Evolutionary conservation across 192 early-diverging fungal genomes (phyloP).

Genomic region (Backusella tarrabulga): DNA sequence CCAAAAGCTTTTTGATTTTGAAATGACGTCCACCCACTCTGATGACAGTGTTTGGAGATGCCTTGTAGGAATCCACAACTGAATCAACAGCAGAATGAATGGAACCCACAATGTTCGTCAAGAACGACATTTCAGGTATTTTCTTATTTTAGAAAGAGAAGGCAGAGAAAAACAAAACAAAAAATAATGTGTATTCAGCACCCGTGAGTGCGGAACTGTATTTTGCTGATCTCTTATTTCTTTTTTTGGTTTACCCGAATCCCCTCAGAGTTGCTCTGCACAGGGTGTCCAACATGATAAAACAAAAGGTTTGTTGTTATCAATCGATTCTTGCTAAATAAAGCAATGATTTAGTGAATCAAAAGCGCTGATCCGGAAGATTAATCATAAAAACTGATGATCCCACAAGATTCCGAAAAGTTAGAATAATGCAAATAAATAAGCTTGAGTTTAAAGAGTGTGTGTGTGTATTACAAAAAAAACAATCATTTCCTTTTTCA

Average conservation of each 20-base stretch:
- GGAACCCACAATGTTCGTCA: conserved; percentile 1
- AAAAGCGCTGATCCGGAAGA: neutral
- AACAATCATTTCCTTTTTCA: neutral
- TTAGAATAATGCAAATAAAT: neutral
- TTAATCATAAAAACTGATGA: neutral
- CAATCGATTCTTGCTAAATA: neutral
- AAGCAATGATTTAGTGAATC: neutral
- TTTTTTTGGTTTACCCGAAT: neutral
- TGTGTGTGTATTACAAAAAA: neutral
- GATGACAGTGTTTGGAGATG: conserved; percentile 42
- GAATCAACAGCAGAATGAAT: conserved; percentile 12
- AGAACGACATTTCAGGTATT: neutral
- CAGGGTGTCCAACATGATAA: no score
- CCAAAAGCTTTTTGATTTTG: conserved; percentile 53
- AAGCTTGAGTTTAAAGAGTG: neutral
- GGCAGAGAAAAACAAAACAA: neutral
- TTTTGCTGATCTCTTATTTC: neutral
- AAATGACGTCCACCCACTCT: conserved; percentile 51
- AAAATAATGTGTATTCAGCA: neutral
- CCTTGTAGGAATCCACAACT: conserved; percentile 9
- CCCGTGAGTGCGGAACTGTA: no score
- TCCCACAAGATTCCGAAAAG: neutral
- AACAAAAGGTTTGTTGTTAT: no score
- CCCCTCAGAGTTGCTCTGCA: no score
- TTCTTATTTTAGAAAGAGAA: neutral